phyloP scores from a whole-genome alignment of 2,329 filamentous ascomycete species.

The Phoma sp. region DNA sequence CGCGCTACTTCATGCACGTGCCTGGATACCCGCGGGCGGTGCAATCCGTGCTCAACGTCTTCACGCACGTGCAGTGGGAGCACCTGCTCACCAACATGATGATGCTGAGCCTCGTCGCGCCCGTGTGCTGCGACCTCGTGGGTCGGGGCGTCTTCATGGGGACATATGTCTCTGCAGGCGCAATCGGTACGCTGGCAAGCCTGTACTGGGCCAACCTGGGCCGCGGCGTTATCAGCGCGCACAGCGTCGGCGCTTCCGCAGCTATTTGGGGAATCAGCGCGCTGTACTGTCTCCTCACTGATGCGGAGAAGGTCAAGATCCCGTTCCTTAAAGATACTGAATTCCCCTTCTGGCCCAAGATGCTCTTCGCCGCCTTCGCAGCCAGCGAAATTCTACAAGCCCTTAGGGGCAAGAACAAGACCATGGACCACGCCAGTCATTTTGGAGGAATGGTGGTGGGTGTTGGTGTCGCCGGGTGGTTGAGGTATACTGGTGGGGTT shows the following conservation, averaged over 20 bases:
- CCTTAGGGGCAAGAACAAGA: constrained; percentile 12
- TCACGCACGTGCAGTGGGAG: constrained; percentile 69
- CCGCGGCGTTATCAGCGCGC: constrained; percentile 32
- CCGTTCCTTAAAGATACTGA: constrained; percentile 38
- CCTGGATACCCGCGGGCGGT: constrained; percentile 65
- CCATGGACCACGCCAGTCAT: constrained; percentile 46
- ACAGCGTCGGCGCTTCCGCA: constrained; percentile 42
- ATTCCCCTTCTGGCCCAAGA: constrained; percentile 39
- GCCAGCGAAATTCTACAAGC: constrained; percentile 32
- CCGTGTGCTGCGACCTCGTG: constrained; percentile 46
- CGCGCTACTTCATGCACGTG: constrained; percentile 60
- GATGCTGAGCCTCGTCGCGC: constrained; percentile 70
- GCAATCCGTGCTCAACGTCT: constrained; percentile 67
- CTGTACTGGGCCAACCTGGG: constrained; percentile 46
- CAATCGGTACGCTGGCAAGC: constrained; percentile 36
- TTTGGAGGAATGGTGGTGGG: constrained; percentile 43
- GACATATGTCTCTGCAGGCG: constrained; percentile 44
- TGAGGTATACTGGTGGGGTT: constrained; percentile 31
- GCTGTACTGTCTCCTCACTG: constrained; percentile 40
- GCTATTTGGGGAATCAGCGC: constrained; percentile 43
- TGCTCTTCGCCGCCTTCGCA: constrained; percentile 36
- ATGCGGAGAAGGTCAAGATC: constrained; percentile 39
- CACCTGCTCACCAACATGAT: constrained; percentile 69
- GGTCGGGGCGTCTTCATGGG: constrained; percentile 44
- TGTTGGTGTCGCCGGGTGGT: constrained; percentile 31